phyloP scores from a whole-genome alignment of 73 alveolate genomes.

The Tetrahymena borealis region DNA sequence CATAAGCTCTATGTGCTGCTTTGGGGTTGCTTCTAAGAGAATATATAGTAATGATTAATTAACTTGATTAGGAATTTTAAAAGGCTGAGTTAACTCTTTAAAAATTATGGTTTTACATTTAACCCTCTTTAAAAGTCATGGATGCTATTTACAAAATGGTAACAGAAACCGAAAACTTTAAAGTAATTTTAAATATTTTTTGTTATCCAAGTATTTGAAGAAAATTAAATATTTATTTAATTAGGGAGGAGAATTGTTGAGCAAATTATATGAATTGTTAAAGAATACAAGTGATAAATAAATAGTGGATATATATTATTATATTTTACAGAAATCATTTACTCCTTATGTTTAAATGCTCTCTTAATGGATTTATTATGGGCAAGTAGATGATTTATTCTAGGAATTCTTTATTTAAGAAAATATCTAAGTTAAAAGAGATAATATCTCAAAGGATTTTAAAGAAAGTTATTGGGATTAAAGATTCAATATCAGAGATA shows the following conservation, averaged over 20 bases:
- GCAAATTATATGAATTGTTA: conserved; percentile 68
- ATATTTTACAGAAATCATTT: conserved; percentile 76
- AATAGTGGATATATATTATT: conserved; percentile 68
- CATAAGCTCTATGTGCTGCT: conserved; percentile 88
- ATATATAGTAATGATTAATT: conserved; percentile 81
- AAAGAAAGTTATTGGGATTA: conserved; percentile 87
- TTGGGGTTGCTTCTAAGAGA: conserved; percentile 78
- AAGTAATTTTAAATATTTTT: neutral
- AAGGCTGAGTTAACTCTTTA: conserved; percentile 77
- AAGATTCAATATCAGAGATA: conserved; percentile 75
- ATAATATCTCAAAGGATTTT: conserved; percentile 78
- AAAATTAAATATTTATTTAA: neutral
- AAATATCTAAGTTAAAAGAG: conserved; percentile 64
- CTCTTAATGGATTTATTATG: conserved; percentile 87
- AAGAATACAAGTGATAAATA: conserved; percentile 78
- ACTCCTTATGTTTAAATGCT: conserved; percentile 83
- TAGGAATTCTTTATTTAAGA: conserved; percentile 85
- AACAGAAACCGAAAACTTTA: conserved; percentile 64
- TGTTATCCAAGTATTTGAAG: neutral
- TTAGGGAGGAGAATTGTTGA: conserved; percentile 86
- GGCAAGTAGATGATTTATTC: conserved; percentile 88
- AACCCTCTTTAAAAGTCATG: conserved; percentile 81
- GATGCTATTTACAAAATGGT: conserved; percentile 75
- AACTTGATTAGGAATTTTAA: conserved; percentile 83
- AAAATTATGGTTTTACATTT: conserved; percentile 88